Conservation (phyloP, 768 basidiomycete genomes). For the Mycena polygramma region DNA sequence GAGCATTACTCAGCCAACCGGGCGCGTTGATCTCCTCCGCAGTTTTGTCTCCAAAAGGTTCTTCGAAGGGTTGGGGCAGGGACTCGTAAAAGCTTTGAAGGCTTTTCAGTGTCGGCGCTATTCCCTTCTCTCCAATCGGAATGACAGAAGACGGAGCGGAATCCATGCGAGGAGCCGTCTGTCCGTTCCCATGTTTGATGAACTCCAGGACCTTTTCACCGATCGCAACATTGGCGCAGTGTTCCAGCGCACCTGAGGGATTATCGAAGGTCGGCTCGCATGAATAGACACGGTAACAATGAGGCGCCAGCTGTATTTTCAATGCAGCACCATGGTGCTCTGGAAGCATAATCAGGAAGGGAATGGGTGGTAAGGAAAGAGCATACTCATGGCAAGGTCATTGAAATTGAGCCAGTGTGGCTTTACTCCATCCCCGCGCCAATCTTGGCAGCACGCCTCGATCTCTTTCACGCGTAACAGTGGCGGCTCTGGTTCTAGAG, state of each 20-base stretch:
- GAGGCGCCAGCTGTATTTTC: slow-evolving; percentile 64
- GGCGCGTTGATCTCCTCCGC: slow-evolving; percentile 68
- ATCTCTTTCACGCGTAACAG: slow-evolving; percentile 53
- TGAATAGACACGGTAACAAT: slow-evolving; percentile 66
- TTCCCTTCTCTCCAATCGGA: neutral
- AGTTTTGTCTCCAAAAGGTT: slow-evolving; percentile 59
- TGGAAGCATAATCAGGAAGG: slow-evolving; percentile 35
- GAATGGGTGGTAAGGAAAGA: neutral
- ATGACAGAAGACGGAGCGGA: neutral
- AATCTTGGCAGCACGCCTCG: slow-evolving; percentile 66
- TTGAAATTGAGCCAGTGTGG: slow-evolving; percentile 67
- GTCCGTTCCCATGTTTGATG: slow-evolving; percentile 68
- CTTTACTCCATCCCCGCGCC: slow-evolving; percentile 64
- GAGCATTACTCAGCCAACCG: slow-evolving; percentile 63
- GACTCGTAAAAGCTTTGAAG: slow-evolving; percentile 74
- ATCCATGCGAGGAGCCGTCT: slow-evolving; percentile 42
- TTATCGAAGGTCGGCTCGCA: slow-evolving; percentile 58
- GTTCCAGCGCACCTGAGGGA: slow-evolving; percentile 60
- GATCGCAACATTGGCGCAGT: slow-evolving; percentile 68
- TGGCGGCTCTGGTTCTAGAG: neutral
- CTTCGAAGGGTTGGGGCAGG: slow-evolving; percentile 75
- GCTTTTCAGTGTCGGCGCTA: neutral
- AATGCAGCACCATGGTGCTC: slow-evolving; percentile 67
- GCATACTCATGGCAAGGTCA: slow-evolving; percentile 55
- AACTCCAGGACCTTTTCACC: slow-evolving; percentile 68